Conservation (phyloP, 441 rosid genomes). For the Populus tomentosa region DNA sequence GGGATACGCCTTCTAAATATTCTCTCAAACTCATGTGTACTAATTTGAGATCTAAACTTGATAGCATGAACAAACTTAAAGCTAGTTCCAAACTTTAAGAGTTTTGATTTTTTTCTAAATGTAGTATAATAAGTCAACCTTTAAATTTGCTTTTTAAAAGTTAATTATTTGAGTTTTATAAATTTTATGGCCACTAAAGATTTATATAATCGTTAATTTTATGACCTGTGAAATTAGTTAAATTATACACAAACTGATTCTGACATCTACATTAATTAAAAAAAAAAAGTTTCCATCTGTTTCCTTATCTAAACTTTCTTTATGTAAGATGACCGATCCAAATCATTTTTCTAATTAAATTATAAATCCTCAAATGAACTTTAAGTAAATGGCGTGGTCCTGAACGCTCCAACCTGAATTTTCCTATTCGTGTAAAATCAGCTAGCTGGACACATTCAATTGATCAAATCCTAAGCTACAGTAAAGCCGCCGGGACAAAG, state of each 20-base stretch:
- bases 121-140: fast-evolving
- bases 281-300: neutral
- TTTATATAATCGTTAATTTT: fast-evolving
- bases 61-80: no score
- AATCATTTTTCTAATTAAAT: neutral
- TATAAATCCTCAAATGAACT: neutral
- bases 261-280: no score
- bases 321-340: neutral
- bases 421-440: neutral
- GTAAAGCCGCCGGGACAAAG: neutral
- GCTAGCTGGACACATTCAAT: neutral
- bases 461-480: neutral
- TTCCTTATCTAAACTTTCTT: no score
- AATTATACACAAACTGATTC: fast-evolving
- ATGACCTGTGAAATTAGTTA: no score
- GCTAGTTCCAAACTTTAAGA: no score
- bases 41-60: neutral
- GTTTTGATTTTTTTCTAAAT: no score
- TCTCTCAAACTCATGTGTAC: no score
- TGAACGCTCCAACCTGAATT: neutral
- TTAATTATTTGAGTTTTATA: no score
- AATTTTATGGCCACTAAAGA: no score
- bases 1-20: no score
- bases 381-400: neutral
- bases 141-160: no score